Conservation (phyloP, 148 eudicot genomes). For the Fagopyrum esculentum region DNA sequence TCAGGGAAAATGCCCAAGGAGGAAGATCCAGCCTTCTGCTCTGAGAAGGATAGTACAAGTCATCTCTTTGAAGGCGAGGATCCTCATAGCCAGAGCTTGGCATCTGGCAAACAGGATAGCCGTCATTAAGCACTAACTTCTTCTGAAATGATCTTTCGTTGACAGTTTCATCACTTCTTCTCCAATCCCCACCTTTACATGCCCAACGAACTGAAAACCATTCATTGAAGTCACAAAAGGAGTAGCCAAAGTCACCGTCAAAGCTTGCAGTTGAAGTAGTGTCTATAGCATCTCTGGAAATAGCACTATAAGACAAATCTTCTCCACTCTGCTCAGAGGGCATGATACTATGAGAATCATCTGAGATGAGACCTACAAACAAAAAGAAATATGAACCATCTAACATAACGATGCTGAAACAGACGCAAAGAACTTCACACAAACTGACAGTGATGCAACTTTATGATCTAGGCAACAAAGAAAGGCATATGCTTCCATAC, state of each 20-base stretch:
- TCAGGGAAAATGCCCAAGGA: slow-evolving; percentile 67
- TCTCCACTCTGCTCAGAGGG: slow-evolving; percentile 36
- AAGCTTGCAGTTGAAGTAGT: slow-evolving; percentile 30
- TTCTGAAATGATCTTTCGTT: slow-evolving; percentile 49
- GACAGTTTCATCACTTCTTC: slow-evolving; percentile 64
- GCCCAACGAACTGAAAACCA: slow-evolving; percentile 69
- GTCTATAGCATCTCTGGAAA: slow-evolving; percentile 41
- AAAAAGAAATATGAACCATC: not conserved
- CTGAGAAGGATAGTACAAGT: slow-evolving; percentile 59
- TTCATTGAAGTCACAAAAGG: slow-evolving; percentile 37
- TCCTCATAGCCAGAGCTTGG: slow-evolving; percentile 78
- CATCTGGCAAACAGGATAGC: slow-evolving; percentile 85
- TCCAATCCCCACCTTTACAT: slow-evolving; percentile 97
- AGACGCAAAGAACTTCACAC: not conserved
- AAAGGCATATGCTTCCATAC: too few relatives aligned
- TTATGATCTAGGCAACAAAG: not conserved
- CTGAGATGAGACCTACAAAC: slow-evolving; percentile 32
- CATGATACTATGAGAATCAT: slow-evolving; percentile 30
- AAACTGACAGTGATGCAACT: not conserved
- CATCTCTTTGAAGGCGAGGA: slow-evolving; percentile 72
- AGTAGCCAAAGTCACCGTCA: slow-evolving; percentile 45
- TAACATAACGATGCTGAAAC: not conserved
- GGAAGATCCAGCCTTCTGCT: slow-evolving; percentile 78
- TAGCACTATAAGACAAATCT: slow-evolving; percentile 26
- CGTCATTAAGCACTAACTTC: slow-evolving; percentile 84